Base-by-base conservation (phyloP, 305 asterid species). In the Striga hermonthica region DNA sequence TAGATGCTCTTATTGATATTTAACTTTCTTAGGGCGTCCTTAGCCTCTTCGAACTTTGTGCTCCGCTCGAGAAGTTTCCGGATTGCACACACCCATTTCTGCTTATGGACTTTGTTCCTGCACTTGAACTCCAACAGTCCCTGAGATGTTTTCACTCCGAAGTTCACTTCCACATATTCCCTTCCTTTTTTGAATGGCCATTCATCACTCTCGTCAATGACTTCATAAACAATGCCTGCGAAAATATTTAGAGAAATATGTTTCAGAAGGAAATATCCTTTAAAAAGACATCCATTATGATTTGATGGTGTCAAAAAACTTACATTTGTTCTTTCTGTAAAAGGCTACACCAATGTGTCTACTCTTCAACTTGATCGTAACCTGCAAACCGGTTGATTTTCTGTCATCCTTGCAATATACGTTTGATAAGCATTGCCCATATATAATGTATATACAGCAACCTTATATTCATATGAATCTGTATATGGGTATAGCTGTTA, bases 51-150 rank as follows among this genome's bases (percentile, higher is more conserved):
- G 45, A 70, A 44, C 66, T 69, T 78, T 56, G 70, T 81, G 66
- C 76, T 68, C 54, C 79, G 75, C 45, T 65, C 66, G 5, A 88
- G 74, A 63, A 86, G 85, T 45, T 76, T 77, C 58, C 73, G 84
- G 67, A 90, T 84, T 65, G 86, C 88, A 14, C 68, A 75, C 59
- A 84, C 81, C 96, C 96, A 88, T 68, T 80, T 86, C 78, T 91
- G 87, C 59, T 78, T 83, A 47, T 86, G 84, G 65, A 74, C 70
- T 76, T 74, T 83, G 76, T 73, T 88, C 83, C 78, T 86, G 84
- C 96, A 90, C 78, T 88, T 90, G 79, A 88, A 90, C 80, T 86
- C 96, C 74, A 84, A 34, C 49, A 90, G 81, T 4, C 93, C 95
- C 62, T 74, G 86, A 52, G 84, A 84, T 47, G 97, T 88, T 78